These are phyloP conservation scores for Amaranthus hypochondriacus DNA, from an alignment of 148 eudicot genomes.

Conservation along the genomic window DNA sequence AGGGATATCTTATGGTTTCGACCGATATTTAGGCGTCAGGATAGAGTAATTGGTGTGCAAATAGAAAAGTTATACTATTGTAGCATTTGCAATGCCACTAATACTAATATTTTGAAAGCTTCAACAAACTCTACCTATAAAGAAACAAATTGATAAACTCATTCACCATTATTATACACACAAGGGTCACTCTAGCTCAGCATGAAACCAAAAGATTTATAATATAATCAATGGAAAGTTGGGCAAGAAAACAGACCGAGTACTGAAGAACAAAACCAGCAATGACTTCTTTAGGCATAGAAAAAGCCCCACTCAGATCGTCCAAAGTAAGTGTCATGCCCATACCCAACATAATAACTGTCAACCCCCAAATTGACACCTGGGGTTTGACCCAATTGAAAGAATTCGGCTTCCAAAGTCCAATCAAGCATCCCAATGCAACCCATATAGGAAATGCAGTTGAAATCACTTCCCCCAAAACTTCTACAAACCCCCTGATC, in stretches of 20 bases:
- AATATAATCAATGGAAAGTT: neutral
- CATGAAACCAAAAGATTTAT: neutral
- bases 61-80: neutral
- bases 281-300: conserved; percentile 75
- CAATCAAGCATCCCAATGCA: conserved; percentile 66
- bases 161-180: neutral
- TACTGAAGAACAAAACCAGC: conserved; percentile 66
- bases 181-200: too few species aligned
- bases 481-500: conserved; percentile 36
- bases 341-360: conserved; percentile 85
- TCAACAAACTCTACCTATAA: neutral
- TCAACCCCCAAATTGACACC: conserved; percentile 54
- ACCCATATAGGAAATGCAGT: conserved; percentile 85
- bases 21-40: too few species aligned
- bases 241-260: conserved; percentile 41
- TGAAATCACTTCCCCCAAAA: conserved; percentile 49
- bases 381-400: conserved; percentile 64
- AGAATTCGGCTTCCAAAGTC: conserved; percentile 48
- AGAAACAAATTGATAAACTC: neutral
- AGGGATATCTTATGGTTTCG: too few species aligned
- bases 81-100: neutral
- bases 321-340: conserved; percentile 84
- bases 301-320: conserved; percentile 71
- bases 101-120: neutral
- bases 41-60: too few species aligned